These are phyloP conservation scores for Metrosideros polymorpha DNA, from an alignment of 441 rosid genomes.

Conservation along the genomic window DNA sequence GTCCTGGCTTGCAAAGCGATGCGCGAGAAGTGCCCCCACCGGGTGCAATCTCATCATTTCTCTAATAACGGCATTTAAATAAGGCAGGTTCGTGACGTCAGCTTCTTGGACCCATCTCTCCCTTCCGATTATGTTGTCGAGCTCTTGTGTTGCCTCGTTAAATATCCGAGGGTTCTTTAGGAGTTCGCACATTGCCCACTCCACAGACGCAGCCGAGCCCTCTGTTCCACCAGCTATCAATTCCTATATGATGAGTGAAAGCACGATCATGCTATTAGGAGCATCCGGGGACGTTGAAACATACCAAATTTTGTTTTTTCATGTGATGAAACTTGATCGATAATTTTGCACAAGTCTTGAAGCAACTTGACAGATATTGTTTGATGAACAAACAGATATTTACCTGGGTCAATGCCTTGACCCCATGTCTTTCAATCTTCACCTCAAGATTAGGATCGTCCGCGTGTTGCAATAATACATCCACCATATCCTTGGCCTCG, in stretches of 20 bases:
- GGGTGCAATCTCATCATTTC: slow-evolving; percentile 6
- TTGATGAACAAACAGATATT: neutral
- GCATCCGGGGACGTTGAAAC: neutral
- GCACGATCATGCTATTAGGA: neutral
- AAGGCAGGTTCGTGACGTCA: neutral
- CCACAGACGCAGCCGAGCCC: neutral
- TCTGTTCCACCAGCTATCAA: neutral
- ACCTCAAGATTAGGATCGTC: neutral
- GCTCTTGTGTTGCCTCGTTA: neutral
- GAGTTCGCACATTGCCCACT: slow-evolving; percentile 7
- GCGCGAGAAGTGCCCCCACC: neutral
- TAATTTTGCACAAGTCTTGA: neutral
- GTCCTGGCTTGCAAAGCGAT: neutral
- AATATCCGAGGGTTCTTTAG: neutral
- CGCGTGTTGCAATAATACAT: neutral
- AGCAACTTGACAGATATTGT: neutral
- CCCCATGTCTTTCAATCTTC: neutral
- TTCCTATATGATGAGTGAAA: neutral
- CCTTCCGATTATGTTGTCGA: neutral
- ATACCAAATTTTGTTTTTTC: too few relatives aligned
- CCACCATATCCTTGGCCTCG: slow-evolving; percentile 8
- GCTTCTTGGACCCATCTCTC: slow-evolving; percentile 6
- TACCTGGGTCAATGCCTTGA: slow-evolving; percentile 1
- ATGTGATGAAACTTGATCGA: too few relatives aligned
- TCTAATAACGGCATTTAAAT: neutral